Base-by-base conservation (phyloP, 768 basidiomycete genomes). In the Galerina marginata region DNA sequence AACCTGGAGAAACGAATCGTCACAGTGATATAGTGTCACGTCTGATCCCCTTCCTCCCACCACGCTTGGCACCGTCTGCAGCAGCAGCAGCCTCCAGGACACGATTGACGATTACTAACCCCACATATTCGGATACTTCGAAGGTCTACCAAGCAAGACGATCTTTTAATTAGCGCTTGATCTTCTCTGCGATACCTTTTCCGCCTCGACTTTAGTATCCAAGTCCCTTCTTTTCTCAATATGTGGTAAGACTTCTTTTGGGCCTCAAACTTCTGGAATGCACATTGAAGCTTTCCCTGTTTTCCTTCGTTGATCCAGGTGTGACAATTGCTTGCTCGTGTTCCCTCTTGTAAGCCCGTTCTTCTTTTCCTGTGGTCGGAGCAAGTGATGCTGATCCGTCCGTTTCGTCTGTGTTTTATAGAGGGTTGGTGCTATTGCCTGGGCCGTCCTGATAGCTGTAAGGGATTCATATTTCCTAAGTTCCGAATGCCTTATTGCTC, bases 251-350 rank as follows among this genome's bases (percentile, higher is more conserved):
- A 61, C 59, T 29, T 61, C 36, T 38, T 59, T 58, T 60, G 49
- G 42, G 43, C 39, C 54, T 51, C 43, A 44, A 55, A 59, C 60
- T 59, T 29, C 45, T 54, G 25, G 58, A 64, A 58, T 52, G 50
- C 40, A 6, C 20, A 53, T 45, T 61, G 49, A 61, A 57, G 55
- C 33, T 25, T 54, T 57, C 47, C 42, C 25, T 45, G 45, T 54
- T 50, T 57, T 56, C 61, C 39, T 69, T 67, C 62, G 48, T 56
- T 47, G 39, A 52, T 56, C 33, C 58, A 90, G 89, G 89, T 92
- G 89, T 79, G 89, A 91, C 78, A 90, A 90, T 75, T 92, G 89
- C 76, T 78, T 90, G 59, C 83, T 91, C 59, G 77, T 90, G 60
- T 78, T 92, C 60, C 89, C 89, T 69, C 80, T 91, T 74, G 90